phyloP scores from a whole-genome alignment of 1,284 basidiomycete species.

The Serendipita sp. region DNA sequence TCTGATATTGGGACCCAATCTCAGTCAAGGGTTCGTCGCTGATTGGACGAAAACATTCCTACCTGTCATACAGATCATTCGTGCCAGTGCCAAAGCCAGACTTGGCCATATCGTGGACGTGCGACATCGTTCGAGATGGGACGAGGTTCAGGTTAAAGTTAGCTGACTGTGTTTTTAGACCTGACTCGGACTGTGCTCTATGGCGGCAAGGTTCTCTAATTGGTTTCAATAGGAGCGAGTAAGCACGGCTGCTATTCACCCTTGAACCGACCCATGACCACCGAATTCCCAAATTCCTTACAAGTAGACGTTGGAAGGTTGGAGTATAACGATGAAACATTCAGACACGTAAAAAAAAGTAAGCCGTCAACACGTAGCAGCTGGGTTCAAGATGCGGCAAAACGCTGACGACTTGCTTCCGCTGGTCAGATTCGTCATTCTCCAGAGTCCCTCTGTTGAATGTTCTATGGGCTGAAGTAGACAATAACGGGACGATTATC shows the following conservation, averaged over 20 bases:
- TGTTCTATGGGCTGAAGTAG: slow-evolving; percentile 34
- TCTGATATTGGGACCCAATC: slow-evolving; percentile 21
- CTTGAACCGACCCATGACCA: background rate
- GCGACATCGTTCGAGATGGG: background rate
- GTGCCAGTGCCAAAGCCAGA: slow-evolving; percentile 54
- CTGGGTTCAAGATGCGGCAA: background rate
- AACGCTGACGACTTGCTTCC: background rate
- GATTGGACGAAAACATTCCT: slow-evolving; percentile 9
- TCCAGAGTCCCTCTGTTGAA: slow-evolving; percentile 28
- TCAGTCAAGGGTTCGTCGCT: background rate
- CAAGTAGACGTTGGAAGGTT: background rate
- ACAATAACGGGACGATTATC: slow-evolving; percentile 20
- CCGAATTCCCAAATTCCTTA: background rate
- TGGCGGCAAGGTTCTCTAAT: too few relatives aligned
- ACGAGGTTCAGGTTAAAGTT: too few relatives aligned
- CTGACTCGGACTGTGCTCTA: too few relatives aligned
- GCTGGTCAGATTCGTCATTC: background rate
- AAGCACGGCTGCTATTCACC: background rate
- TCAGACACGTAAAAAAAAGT: background rate
- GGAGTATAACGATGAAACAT: slow-evolving; percentile 1
- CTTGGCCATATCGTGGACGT: slow-evolving; percentile 42
- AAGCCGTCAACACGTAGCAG: background rate
- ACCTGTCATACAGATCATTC: slow-evolving; percentile 65
- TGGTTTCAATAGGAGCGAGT: too few relatives aligned
- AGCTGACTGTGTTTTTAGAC: too few relatives aligned